Evolutionary conservation across 768 basidiomycete genomes (phyloP).

Genomic region (Lactarius quietus): DNA sequence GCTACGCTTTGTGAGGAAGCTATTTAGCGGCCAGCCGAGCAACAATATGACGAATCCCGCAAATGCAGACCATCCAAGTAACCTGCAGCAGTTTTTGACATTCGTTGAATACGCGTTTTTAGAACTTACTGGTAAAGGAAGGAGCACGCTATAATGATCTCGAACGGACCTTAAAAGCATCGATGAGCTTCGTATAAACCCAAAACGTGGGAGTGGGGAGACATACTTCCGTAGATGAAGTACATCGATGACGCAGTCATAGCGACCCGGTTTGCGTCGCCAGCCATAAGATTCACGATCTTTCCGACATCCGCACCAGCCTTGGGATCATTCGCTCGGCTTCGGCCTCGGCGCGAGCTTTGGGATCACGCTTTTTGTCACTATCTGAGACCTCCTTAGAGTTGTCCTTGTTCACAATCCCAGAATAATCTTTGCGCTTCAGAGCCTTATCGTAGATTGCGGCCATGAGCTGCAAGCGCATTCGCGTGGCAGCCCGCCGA

Average conservation of each 20-base stretch:
- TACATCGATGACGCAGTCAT: slow-evolving; percentile 54
- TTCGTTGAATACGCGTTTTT: neutral
- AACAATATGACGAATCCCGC: slow-evolving; percentile 68
- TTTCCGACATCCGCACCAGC: slow-evolving; percentile 86
- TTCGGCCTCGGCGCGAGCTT: neutral
- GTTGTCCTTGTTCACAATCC: slow-evolving; percentile 57
- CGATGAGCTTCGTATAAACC: neutral
- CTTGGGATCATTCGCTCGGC: slow-evolving; percentile 49
- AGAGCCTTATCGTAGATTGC: slow-evolving; percentile 87
- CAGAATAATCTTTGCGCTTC: slow-evolving; percentile 79
- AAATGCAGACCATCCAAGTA: slow-evolving; percentile 69
- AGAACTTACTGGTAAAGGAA: slow-evolving; percentile 70
- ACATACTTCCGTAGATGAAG: slow-evolving; percentile 62
- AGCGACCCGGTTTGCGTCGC: slow-evolving; percentile 61
- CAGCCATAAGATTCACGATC: slow-evolving; percentile 87
- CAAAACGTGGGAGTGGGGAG: slow-evolving; percentile 7
- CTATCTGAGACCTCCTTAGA: neutral
- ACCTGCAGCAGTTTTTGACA: slow-evolving; percentile 34
- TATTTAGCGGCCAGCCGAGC: slow-evolving; percentile 69
- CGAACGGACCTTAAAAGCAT: slow-evolving; percentile 55
- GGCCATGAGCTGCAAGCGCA: slow-evolving; percentile 78
- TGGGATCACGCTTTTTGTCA: slow-evolving; percentile 20
- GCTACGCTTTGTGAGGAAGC: slow-evolving; percentile 55
- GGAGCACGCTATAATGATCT: slow-evolving; percentile 64
- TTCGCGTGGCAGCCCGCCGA: slow-evolving; percentile 68